Base-by-base conservation (phyloP, 1,284 basidiomycete genomes). In the Farysia itapuensis region DNA sequence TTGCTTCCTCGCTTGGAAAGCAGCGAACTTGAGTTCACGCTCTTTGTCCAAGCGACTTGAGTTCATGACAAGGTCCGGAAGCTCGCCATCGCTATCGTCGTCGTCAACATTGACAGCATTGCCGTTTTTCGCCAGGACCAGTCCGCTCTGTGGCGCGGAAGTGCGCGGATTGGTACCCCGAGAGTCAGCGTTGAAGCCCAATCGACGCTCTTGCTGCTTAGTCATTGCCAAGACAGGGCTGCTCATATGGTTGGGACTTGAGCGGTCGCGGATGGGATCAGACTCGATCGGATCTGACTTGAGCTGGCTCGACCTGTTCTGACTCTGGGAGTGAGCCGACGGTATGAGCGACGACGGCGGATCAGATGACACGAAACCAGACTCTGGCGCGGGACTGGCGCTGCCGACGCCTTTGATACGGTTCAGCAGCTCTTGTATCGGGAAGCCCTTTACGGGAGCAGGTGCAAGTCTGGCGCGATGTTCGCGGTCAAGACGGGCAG, bases 401-500 rank as follows among this genome's bases (percentile, higher is more conserved):
- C 40, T 35, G 26, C 22, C 16, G 16, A 6, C 25, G 24, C 50
- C 47, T 19, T 40, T 32, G 35, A 72, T 70, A 26, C 52, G 67
- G 35, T 26, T 52, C 20, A 72, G 51, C 24, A 72, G 48, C 22
- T 70, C 67, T 28, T 48, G 42, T 32, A 72, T 48, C 13, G 50
- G 50, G 39, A 63, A 54, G 40, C 57, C 65, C 42, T 53, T 54
- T 40, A 60, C 66, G 12, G 64, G 63, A 3, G 35, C 22, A 8
- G 42, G 43, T 4, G 44, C 39, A 7, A 64, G 39, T 14, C 39
- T 37, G 6, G 59, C 39, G 24, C 61, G 57, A 19, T 69, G 46
- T 30, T 70, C 63, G 39, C 71, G 66, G 12, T 60, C 64, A 7
- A 70, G 46, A 4, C 57, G 54, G 4, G 71, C 71, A 1, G 67